Conservation (phyloP, 768 basidiomycete species). For the Podaxis sp. region DNA sequence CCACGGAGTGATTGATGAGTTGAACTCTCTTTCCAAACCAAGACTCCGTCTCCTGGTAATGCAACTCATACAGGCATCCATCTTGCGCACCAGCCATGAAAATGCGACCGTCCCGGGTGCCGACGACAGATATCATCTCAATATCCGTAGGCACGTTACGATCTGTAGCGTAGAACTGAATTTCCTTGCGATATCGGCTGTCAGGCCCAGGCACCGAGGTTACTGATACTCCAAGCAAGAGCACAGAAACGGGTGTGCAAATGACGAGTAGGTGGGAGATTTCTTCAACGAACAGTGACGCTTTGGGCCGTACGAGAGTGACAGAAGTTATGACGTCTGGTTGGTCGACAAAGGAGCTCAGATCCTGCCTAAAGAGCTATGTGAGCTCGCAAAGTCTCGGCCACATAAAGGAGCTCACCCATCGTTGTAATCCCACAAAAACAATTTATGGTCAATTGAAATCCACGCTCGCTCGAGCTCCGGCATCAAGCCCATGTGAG, state of each 20-base stretch:
- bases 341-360: conserved; percentile 90
- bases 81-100: conserved; percentile 88
- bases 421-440: conserved; percentile 95
- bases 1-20: conserved; percentile 84
- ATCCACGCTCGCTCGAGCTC: conserved; percentile 96
- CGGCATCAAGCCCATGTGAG: conserved; percentile 88
- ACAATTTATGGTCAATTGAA: conserved; percentile 89
- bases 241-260: conserved; percentile 80
- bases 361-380: conserved; percentile 62
- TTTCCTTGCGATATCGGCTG: conserved; percentile 55
- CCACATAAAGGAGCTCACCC: conserved; percentile 54
- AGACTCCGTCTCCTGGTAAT: conserved; percentile 86
- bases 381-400: background rate
- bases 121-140: conserved; percentile 82
- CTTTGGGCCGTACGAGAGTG: conserved; percentile 82
- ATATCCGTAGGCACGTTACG: conserved; percentile 75
- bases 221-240: conserved; percentile 80
- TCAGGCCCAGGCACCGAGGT: conserved; percentile 41
- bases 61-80: conserved; percentile 87
- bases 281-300: conserved; percentile 87
- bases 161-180: conserved; percentile 90
- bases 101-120: conserved; percentile 80
- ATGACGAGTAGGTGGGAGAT: conserved; percentile 88
- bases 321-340: conserved; percentile 88
- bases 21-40: conserved; percentile 90